Percentiles rank a stretch among this genome's conserved stretches.
Evolutionary conservation across 192 early-diverging fungal species (phyloP).

Genomic region (Cetraspora pellucida): DNA sequence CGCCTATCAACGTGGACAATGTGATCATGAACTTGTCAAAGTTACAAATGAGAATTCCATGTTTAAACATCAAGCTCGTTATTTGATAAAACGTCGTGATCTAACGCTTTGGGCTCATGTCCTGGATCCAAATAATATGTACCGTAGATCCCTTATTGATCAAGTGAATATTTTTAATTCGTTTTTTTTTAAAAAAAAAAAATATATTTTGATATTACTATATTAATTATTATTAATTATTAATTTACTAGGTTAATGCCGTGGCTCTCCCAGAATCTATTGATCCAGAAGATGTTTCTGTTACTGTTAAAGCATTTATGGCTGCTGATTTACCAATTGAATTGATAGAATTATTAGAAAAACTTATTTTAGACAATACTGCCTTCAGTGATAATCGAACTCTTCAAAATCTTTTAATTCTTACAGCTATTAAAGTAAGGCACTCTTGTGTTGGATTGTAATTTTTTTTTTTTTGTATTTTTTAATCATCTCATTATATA

Average conservation of each 20-base stretch:
- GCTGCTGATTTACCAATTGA: constrained; percentile 93
- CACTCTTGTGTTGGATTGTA: neutral
- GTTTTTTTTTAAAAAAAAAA: too few relatives aligned
- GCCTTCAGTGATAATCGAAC: constrained; percentile 95
- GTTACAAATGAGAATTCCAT: constrained; percentile 97
- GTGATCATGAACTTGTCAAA: constrained; percentile 92
- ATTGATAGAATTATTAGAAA: constrained; percentile 96
- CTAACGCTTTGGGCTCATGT: constrained; percentile 83
- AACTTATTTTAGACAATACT: constrained; percentile 90
- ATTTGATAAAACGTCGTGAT: constrained; percentile 89
- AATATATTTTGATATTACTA: too few relatives aligned
- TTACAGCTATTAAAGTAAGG: constrained; percentile 88
- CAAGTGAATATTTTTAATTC: constrained; percentile 55
- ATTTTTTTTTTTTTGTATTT: neutral
- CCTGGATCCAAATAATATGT: constrained; percentile 74
- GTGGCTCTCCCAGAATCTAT: constrained; percentile 91
- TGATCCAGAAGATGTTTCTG: constrained; percentile 97
- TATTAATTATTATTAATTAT: neutral
- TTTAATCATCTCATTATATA: too few relatives aligned
- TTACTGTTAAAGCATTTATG: constrained; percentile 99
- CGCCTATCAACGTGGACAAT: constrained; percentile 92
- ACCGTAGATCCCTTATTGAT: constrained; percentile 89
- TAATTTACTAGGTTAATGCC: constrained; percentile 60
- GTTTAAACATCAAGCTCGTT: constrained; percentile 99
- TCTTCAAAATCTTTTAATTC: constrained; percentile 95